Percentiles rank a stretch among this genome's conserved stretches.
These are phyloP conservation scores for Claviceps paspali DNA, from an alignment of 2,329 filamentous ascomycete genomes.

Conservation along the genomic window DNA sequence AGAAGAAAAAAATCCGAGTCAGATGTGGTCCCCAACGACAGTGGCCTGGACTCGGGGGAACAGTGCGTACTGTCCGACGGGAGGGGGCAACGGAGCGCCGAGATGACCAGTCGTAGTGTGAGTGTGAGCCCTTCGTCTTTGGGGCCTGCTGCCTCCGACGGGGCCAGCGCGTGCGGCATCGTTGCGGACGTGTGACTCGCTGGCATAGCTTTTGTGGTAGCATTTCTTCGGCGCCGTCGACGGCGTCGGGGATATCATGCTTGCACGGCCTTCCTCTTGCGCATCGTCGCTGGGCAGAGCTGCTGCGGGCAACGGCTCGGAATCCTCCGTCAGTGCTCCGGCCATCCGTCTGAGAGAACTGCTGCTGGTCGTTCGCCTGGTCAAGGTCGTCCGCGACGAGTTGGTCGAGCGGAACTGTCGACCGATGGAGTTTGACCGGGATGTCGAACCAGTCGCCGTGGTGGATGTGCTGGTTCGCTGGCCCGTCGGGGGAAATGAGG, in stretches of 20 bases:
- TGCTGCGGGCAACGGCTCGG: slow-evolving; percentile 15
- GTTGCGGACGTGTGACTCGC: slow-evolving; percentile 20
- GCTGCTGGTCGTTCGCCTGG: slow-evolving; percentile 38
- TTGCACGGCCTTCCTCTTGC: slow-evolving; percentile 6
- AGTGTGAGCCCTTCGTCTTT: slow-evolving; percentile 28
- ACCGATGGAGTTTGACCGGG: slow-evolving; percentile 30
- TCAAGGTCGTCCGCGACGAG: slow-evolving; percentile 38
- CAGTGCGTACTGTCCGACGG: slow-evolving; percentile 31
- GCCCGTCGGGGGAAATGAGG: slow-evolving; percentile 11
- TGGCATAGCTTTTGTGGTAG: slow-evolving; percentile 22
- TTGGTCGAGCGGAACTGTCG: slow-evolving; percentile 38
- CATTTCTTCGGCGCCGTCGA: slow-evolving; percentile 11
- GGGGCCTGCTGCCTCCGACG: slow-evolving; percentile 15
- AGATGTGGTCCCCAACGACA: slow-evolving; percentile 18
- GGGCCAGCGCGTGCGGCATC: slow-evolving; percentile 15
- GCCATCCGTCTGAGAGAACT: slow-evolving; percentile 25
- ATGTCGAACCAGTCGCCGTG: slow-evolving; percentile 32
- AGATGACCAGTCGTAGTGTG: no score
- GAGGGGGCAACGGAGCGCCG: slow-evolving; percentile 24
- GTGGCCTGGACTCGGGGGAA: slow-evolving; percentile 25
- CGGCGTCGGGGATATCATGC: slow-evolving; percentile 15
- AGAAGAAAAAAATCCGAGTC: background rate
- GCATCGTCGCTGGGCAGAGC: no score
- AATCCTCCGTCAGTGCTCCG: slow-evolving; percentile 15
- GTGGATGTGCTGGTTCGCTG: slow-evolving; percentile 41